These are phyloP conservation scores for Sordariomycetes sp. DNA, from an alignment of 2,329 filamentous ascomycete species.

Conservation along the genomic window DNA sequence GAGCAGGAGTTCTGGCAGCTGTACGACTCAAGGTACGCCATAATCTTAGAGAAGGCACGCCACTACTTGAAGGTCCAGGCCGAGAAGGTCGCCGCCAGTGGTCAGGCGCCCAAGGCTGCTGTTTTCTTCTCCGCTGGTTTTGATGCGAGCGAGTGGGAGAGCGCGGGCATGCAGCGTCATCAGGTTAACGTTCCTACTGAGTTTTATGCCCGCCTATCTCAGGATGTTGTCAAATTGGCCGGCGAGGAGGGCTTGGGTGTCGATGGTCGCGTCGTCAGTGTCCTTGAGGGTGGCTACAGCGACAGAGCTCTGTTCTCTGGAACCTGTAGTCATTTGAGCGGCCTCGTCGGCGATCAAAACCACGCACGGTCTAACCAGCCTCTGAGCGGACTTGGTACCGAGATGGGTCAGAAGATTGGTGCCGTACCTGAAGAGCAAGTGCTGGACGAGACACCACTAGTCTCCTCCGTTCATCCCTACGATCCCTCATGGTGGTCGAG, in stretches of 20 bases:
- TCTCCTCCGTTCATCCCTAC: constrained; percentile 36
- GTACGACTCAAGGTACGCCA: constrained; percentile 69
- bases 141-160: constrained; percentile 93
- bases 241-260: constrained; percentile 69
- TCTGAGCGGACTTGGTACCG: constrained; percentile 38
- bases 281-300: constrained; percentile 93
- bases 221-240: constrained; percentile 74
- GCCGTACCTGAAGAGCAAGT: constrained; percentile 23
- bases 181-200: constrained; percentile 92
- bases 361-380: constrained; percentile 20
- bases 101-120: constrained; percentile 64
- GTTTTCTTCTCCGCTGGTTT: constrained; percentile 96
- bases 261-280: constrained; percentile 81
- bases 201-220: constrained; percentile 87
- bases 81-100: constrained; percentile 47
- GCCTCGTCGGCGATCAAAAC: constrained; percentile 54
- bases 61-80: constrained; percentile 68
- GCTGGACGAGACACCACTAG: constrained; percentile 3
- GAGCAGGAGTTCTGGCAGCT: constrained; percentile 80
- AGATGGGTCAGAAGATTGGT: constrained; percentile 47
- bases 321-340: constrained; percentile 81
- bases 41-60: constrained; percentile 74
- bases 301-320: constrained; percentile 84
- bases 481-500: constrained; percentile 65
- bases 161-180: constrained; percentile 87